These are phyloP conservation scores for Paramecium tetraurelia DNA, from an alignment of 73 alveolate genomes.

Conservation along the genomic window DNA sequence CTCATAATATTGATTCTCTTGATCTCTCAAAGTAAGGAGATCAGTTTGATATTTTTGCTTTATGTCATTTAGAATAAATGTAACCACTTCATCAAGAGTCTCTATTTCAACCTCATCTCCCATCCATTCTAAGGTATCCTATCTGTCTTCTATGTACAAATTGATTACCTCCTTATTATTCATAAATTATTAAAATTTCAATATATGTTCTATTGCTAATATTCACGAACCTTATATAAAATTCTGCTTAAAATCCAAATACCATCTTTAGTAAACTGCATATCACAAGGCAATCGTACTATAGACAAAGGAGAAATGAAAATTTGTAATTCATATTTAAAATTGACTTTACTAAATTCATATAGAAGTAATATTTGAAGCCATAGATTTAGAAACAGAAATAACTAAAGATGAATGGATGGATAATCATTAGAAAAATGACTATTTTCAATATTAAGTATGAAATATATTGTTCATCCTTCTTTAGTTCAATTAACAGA, in stretches of 20 bases:
- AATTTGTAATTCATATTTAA: too few species aligned
- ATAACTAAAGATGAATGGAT: constrained; percentile 62
- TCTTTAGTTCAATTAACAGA: constrained; percentile 48
- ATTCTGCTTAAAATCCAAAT: background rate
- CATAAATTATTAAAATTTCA: background rate
- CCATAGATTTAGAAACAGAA: constrained; percentile 53
- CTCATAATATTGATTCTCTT: constrained; percentile 41
- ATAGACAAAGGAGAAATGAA: too few species aligned
- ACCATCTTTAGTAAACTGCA: constrained; percentile 16
- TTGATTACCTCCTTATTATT: constrained; percentile 1
- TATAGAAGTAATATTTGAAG: constrained; percentile 54
- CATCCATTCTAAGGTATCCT: constrained; percentile 2
- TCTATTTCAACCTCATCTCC: background rate
- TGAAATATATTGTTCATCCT: background rate
- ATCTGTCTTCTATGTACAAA: constrained; percentile 27
- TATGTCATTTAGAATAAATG: background rate
- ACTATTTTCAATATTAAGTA: constrained; percentile 41
- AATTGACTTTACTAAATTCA: constrained; percentile 32
- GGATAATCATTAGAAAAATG: constrained; percentile 5
- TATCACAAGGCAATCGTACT: background rate
- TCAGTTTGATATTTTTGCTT: constrained; percentile 23
- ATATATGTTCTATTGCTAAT: background rate
- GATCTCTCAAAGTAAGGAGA: background rate
- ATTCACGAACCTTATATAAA: constrained; percentile 1
- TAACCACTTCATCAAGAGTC: background rate